Conservation (phyloP, 2,329 filamentous ascomycete species). For the Xylaria polymorpha region DNA sequence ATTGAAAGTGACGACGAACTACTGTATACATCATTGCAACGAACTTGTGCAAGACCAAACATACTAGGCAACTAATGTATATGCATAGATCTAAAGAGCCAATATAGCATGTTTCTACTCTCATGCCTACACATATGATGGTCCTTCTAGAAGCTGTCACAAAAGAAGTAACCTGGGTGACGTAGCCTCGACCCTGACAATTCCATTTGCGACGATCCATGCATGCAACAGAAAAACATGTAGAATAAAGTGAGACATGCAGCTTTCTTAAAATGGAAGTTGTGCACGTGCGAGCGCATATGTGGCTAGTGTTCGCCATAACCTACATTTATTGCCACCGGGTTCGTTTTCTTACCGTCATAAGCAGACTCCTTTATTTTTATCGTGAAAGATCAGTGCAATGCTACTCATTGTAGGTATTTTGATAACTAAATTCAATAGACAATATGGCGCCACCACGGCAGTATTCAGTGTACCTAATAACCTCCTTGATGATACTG, state of each 20-base stretch:
- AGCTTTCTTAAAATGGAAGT: constrained; percentile 22
- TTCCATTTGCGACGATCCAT: neutral
- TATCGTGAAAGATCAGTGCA: neutral
- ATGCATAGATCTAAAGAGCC: neutral
- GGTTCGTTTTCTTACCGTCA: neutral
- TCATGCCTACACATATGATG: neutral
- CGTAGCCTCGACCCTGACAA: neutral
- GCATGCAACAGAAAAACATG: neutral
- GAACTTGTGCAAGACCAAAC: neutral
- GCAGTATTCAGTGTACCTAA: neutral
- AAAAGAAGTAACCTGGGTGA: neutral
- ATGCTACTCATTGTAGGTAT: neutral
- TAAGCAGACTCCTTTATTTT: neutral
- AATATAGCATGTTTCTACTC: neutral
- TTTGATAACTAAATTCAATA: neutral
- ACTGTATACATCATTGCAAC: neutral
- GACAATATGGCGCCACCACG: neutral
- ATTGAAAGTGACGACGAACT: neutral
- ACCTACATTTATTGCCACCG: neutral
- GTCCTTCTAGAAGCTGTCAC: neutral
- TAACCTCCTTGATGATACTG: neutral
- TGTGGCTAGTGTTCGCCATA: neutral
- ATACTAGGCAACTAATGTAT: neutral
- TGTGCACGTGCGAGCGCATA: constrained; percentile 21
- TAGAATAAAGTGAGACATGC: constrained; percentile 2